Evolutionary conservation across 164 flowering plant species (phyloP).

Genomic region (Paratinospora sagittata): DNA sequence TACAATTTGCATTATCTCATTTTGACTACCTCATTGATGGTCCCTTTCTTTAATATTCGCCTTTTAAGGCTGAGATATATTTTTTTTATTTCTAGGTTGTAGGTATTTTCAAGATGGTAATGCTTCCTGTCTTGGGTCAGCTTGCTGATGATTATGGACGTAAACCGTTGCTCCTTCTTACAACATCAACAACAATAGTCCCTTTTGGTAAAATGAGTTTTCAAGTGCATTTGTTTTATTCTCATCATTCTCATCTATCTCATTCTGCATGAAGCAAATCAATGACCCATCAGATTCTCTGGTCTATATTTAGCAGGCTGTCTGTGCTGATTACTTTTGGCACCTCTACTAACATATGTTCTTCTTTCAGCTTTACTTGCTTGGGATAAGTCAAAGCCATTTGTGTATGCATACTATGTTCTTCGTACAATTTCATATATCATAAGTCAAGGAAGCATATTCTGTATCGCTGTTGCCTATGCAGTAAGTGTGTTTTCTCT

Average conservation of each 20-base stretch:
- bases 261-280: too few species aligned
- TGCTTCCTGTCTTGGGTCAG: conserved; percentile 77
- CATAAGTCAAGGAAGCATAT: conserved; percentile 86
- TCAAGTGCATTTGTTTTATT: background rate
- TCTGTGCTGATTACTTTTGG: background rate
- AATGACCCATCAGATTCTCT: too few species aligned
- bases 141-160: conserved; percentile 90
- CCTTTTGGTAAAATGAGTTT: conserved; percentile 54
- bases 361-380: conserved; percentile 65
- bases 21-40: background rate
- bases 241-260: background rate
- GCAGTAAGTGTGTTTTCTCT: conserved; percentile 41
- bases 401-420: conserved; percentile 75
- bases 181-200: conserved; percentile 57
- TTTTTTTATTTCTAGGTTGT: conserved; percentile 45
- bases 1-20: background rate
- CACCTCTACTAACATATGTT: background rate
- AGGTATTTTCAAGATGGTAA: conserved; percentile 74
- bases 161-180: conserved; percentile 73
- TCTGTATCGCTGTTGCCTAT: conserved; percentile 86
- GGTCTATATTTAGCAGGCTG: too few species aligned
- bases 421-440: conserved; percentile 71
- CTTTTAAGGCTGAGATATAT: conserved; percentile 8
- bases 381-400: conserved; percentile 43
- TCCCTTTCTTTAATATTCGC: background rate